Evolutionary conservation across 139 green algal species (phyloP).

Genomic region (Zygnema circumcarinatum): DNA sequence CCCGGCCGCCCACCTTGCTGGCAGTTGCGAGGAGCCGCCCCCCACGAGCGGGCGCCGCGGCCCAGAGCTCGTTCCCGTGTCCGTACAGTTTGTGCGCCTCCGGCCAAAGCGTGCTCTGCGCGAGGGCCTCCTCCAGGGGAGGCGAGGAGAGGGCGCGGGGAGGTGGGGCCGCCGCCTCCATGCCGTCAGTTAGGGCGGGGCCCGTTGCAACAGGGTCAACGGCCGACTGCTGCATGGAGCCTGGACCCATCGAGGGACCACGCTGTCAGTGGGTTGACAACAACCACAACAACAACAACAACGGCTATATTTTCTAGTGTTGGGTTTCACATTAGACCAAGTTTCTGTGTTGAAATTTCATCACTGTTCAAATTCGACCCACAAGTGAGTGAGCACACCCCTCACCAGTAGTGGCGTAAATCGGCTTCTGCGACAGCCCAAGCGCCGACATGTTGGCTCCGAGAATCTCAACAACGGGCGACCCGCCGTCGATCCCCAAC

Average conservation of each 20-base stretch:
- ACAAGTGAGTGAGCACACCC: no score
- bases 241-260: slow-evolving; percentile 2
- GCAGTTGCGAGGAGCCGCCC: slow-evolving; percentile 35
- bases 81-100: slow-evolving; percentile 92
- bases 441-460: slow-evolving; percentile 72
- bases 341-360: no score
- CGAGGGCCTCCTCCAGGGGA: slow-evolving; percentile 93
- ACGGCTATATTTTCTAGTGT: not conserved
- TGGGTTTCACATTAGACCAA: no score
- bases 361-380: no score
- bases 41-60: slow-evolving; percentile 62
- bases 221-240: slow-evolving; percentile 8
- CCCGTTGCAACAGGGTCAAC: no score
- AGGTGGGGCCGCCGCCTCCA: slow-evolving; percentile 11
- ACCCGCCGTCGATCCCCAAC: not conserved
- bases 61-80: slow-evolving; percentile 90
- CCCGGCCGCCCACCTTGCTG: slow-evolving; percentile 45
- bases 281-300: not conserved
- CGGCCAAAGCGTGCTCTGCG: slow-evolving; percentile 66
- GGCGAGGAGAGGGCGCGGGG: slow-evolving; percentile 65
- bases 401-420: slow-evolving; percentile 56
- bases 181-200: not conserved
- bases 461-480: not conserved
- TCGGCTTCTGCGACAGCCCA: slow-evolving; percentile 92
- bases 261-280: not conserved